These are phyloP conservation scores for Viola pubescens DNA, from an alignment of 441 rosid species.

Conservation along the genomic window DNA sequence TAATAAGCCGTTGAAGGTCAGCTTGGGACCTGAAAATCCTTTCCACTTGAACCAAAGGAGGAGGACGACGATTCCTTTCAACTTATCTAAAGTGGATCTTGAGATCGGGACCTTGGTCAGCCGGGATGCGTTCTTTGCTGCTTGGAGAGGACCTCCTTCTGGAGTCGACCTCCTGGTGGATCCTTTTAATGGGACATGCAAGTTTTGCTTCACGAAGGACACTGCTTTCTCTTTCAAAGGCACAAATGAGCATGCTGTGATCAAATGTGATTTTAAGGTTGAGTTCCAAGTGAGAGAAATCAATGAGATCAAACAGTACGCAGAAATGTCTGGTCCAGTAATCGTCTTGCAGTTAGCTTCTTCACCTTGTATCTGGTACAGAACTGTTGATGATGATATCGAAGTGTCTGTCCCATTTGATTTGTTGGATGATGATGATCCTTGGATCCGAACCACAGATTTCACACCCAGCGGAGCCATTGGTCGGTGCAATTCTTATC, in stretches of 20 bases:
- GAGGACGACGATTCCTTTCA: slow-evolving; percentile 46
- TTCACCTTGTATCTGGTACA: slow-evolving; percentile 66
- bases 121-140: slow-evolving; percentile 45
- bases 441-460: slow-evolving; percentile 94
- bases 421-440: slow-evolving; percentile 92
- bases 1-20: slow-evolving; percentile 43
- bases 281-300: slow-evolving; percentile 78
- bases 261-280: slow-evolving; percentile 77
- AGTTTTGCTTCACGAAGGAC: slow-evolving; percentile 56
- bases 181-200: slow-evolving; percentile 76
- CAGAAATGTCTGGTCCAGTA: slow-evolving; percentile 28
- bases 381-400: slow-evolving; percentile 81
- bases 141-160: slow-evolving; percentile 57
- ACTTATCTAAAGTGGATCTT: slow-evolving; percentile 39
- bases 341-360: slow-evolving; percentile 64
- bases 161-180: slow-evolving; percentile 69
- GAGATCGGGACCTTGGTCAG: slow-evolving; percentile 59
- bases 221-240: slow-evolving; percentile 66
- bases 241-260: slow-evolving; percentile 41
- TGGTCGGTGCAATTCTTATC: slow-evolving; percentile 64
- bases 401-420: slow-evolving; percentile 45
- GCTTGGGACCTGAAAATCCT: slow-evolving; percentile 69
- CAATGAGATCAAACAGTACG: slow-evolving; percentile 43
- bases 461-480: slow-evolving; percentile 67
- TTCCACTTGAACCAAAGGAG: slow-evolving; percentile 51